phyloP scores from a whole-genome alignment of 257 asterid genomes.

The Capsicum baccatum region DNA sequence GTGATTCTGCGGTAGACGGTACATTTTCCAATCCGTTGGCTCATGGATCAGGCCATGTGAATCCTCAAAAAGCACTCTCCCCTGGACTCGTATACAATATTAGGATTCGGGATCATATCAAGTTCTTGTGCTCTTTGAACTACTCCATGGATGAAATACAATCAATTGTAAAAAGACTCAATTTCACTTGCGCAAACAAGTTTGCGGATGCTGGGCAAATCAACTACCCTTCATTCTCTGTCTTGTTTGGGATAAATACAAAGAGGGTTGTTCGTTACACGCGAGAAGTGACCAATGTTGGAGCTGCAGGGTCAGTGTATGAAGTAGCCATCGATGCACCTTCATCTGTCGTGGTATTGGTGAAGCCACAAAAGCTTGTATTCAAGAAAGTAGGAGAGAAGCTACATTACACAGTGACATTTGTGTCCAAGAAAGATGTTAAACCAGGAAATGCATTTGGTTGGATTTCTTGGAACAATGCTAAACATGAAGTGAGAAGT shows the following conservation, averaged over 20 bases:
- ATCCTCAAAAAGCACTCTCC: slow-evolving; percentile 52
- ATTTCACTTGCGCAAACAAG: slow-evolving; percentile 60
- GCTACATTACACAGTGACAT: background rate
- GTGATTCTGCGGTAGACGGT: slow-evolving; percentile 44
- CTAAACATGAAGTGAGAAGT: slow-evolving; percentile 62
- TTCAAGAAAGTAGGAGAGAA: slow-evolving; percentile 58
- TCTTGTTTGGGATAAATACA: slow-evolving; percentile 55
- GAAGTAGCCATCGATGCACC: slow-evolving; percentile 54
- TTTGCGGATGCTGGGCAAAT: slow-evolving; percentile 74
- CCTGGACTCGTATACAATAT: slow-evolving; percentile 52
- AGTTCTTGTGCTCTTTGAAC: slow-evolving; percentile 51
- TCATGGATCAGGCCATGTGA: slow-evolving; percentile 57
- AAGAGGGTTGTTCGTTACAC: slow-evolving; percentile 63
- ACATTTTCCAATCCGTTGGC: slow-evolving; percentile 42
- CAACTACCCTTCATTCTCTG: slow-evolving; percentile 86
- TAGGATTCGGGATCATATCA: slow-evolving; percentile 39
- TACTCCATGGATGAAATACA: slow-evolving; percentile 54
- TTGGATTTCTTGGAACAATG: slow-evolving; percentile 71
- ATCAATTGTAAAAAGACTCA: slow-evolving; percentile 53
- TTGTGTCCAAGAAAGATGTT: slow-evolving; percentile 30
- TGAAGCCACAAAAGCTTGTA: slow-evolving; percentile 63
- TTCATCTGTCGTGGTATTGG: slow-evolving; percentile 45
- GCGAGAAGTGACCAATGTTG: slow-evolving; percentile 72
- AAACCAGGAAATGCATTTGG: slow-evolving; percentile 56
- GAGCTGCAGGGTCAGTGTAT: slow-evolving; percentile 55